Evolutionary conservation across 257 asterid species (phyloP), one percentile per base, ranked within the genome.

Genomic region (Capsicum chinense): DNA sequence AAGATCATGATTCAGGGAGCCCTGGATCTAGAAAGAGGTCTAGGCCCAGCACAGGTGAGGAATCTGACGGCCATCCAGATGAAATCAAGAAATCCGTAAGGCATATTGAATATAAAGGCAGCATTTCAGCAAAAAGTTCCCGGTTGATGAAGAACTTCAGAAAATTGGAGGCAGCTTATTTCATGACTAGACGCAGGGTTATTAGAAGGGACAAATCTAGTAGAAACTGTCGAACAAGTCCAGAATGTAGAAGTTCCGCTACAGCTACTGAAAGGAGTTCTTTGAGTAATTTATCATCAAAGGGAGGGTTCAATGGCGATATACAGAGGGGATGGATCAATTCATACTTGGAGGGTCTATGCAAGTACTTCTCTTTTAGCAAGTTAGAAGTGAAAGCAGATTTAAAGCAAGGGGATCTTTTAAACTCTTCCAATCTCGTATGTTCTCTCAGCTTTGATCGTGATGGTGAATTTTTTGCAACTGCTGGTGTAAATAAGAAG

Each of bases 401-500:
- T 90, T 89, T 95, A 85, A 95, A 93, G 92, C 99, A 95, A 91
- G 97, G 99, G 68, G 99, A 95, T 89, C 97, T 97, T 80, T 88
- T 95, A 59, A 93, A 93, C 87, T 92, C 99, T 62, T 95, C 99
- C 44, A 97, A 97, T 90, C 90, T 97, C 78, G 98, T 97, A 4
- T 93, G 97, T 89, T 90, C 99, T 83, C 92, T 97, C 84, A 89
- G 97, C 85, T 97, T 95, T 85, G 99, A 95, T 89, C 98, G 99
- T 47, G 99, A 95, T 82, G 97, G 98, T 85, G 98, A 97, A 91
- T 95, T 93, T 89, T 92, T 97, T 19, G 99, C 99, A 1, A 91
- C 97, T 68, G 99, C 99, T 48, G 99, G 99, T 50, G 99, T 97
- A n/a, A 97, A 93, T 87, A 97, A 92, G 94, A 97, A 95, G 91